Base-by-base conservation (phyloP, 257 asterid genomes). In the Leptodermis oblonga region DNA sequence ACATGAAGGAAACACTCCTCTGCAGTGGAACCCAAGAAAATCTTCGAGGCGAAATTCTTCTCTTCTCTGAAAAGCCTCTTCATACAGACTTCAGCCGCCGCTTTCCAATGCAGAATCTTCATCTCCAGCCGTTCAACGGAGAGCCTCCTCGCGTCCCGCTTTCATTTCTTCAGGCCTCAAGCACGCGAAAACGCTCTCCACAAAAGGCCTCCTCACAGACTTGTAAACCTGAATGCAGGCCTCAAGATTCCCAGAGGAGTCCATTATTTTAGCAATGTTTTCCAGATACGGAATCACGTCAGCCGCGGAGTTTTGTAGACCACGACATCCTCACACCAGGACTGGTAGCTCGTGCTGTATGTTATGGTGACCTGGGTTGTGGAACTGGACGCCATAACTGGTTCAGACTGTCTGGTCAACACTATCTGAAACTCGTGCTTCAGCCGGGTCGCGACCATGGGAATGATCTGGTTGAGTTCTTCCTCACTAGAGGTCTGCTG, bases 171-270 rank as follows among this genome's bases (percentile, higher is more conserved):
- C 74, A 79, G 90, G 59, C 85, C 78, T 13, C 80, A 88, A 3
- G 81, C 74, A 74, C 80, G 82, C 31, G 23, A 54, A 45, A 18
- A 66, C 25, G 10, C 26, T 25, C 31, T 59, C 26, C 42, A 73
- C 73, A 34, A 73, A 73, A 17, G 26, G 52, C 9, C 6, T 48
- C 62, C 78, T 73, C 23, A 52, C 92, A 65, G 23, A 85, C 84
- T 52, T 87, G 67, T 92, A 90, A 70, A 85, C 91, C 87, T 90
- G 90, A 63, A 86, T 68, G 68, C 97, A 92, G 81, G 77, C 95
- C 9, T 84, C 77, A 14, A 76, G 66, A 79, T 86, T 85, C 8
- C 88, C 92, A 7, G 86, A 83, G 14, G 82, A 69, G 54, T 82
- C 76, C 95, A 90, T 86, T 68, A 85, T 76, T 80, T 85, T 88